Evolutionary conservation across 1,139 yeast genomes (phyloP).

Genomic region (Kodamaea plutei): DNA sequence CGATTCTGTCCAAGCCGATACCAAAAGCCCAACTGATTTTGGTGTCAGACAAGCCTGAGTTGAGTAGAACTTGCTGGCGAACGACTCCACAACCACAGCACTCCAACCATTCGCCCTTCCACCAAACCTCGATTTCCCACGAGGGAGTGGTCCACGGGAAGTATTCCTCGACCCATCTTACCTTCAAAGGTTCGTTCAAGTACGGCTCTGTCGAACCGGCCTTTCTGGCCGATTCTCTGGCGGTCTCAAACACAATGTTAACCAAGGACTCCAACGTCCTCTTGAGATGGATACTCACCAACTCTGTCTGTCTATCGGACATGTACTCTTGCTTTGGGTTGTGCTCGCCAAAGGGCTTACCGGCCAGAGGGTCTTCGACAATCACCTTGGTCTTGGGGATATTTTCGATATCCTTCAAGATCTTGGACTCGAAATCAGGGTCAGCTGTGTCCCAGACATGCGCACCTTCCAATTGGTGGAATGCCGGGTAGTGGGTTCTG

Average conservation of each 20-base stretch:
- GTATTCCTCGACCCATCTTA: conserved; percentile 93
- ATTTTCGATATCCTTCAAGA: conserved; percentile 54
- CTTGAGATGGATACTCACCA: conserved; percentile 75
- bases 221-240: conserved; percentile 60
- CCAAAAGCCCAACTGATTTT: conserved; percentile 97
- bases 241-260: conserved; percentile 76
- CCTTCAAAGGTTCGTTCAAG: conserved; percentile 70
- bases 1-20: conserved; percentile 89
- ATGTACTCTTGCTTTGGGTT: conserved; percentile 83
- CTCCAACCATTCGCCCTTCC: conserved; percentile 98
- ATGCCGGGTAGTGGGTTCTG: conserved; percentile 93
- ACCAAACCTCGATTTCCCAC: conserved; percentile 98
- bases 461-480: conserved; percentile 98
- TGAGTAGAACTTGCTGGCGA: conserved; percentile 67
- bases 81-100: conserved; percentile 97
- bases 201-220: conserved; percentile 64
- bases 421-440: conserved; percentile 35
- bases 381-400: conserved; percentile 67
- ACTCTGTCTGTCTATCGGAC: conserved; percentile 62
- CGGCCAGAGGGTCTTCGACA: conserved; percentile 67
- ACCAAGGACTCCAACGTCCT: conserved; percentile 81
- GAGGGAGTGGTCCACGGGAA: conserved; percentile 99
- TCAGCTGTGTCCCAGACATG: conserved; percentile 66
- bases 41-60: conserved; percentile 62
- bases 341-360: conserved; percentile 36